Conservation (phyloP, 106 monocot genomes). For the Acorus gramineus region DNA sequence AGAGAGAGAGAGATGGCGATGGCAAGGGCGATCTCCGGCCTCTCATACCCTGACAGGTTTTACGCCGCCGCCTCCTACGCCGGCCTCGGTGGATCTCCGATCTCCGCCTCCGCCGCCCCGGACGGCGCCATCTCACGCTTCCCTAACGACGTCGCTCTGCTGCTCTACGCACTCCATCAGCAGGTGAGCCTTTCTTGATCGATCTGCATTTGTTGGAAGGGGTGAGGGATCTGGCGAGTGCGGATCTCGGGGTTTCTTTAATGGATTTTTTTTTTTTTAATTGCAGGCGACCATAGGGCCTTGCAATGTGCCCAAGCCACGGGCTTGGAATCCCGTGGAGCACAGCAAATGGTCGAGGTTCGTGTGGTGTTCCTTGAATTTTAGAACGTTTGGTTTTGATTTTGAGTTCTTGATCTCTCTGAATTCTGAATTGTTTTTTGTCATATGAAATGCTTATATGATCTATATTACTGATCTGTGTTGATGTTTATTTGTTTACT, state of each 20-base stretch:
- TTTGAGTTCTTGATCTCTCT: too few relatives aligned
- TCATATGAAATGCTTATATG: too few relatives aligned
- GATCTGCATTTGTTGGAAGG: too few relatives aligned
- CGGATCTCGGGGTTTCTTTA: neutral
- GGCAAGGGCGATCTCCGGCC: slow-evolving; percentile 40
- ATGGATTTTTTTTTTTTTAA: slow-evolving; percentile 2
- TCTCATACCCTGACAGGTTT: slow-evolving; percentile 54
- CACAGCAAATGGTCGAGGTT: slow-evolving; percentile 91
- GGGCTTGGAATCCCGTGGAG: slow-evolving; percentile 83
- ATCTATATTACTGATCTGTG: too few relatives aligned
- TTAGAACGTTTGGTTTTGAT: too few relatives aligned
- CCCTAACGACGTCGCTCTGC: slow-evolving; percentile 46
- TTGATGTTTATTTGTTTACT: too few relatives aligned
- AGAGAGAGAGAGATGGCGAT: slow-evolving; percentile 1
- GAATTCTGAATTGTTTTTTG: too few relatives aligned
- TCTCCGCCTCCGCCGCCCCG: neutral
- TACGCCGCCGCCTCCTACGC: slow-evolving; percentile 52
- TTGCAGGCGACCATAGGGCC: slow-evolving; percentile 81
- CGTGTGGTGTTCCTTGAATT: slow-evolving; percentile 3
- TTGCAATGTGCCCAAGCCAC: slow-evolving; percentile 61
- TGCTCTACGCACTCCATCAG: slow-evolving; percentile 50
- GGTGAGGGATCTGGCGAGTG: too few relatives aligned
- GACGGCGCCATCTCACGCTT: slow-evolving; percentile 25
- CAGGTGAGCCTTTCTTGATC: slow-evolving; percentile 17
- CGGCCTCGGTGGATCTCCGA: slow-evolving; percentile 27